phyloP scores from a whole-genome alignment of 2,329 filamentous ascomycete species.

The Pyrenochaeta sp. region DNA sequence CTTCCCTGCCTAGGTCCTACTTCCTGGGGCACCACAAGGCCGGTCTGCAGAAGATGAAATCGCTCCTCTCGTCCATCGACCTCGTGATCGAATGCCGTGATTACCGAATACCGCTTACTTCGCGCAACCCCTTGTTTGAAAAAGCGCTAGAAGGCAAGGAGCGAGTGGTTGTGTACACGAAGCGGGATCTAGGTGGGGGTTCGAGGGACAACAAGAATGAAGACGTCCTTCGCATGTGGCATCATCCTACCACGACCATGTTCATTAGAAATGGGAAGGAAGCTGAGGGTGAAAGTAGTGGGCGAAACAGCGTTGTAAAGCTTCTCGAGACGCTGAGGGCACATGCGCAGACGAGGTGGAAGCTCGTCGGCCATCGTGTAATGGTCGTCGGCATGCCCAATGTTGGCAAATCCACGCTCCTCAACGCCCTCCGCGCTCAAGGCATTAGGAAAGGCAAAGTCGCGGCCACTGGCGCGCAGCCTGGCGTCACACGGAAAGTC shows the following conservation, averaged over 20 bases:
- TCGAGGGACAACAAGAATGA: constrained; percentile 52
- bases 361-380: constrained; percentile 81
- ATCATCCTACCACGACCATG: constrained; percentile 60
- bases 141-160: constrained; percentile 74
- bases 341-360: constrained; percentile 61
- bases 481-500: constrained; percentile 89
- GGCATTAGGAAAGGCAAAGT: constrained; percentile 75
- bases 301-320: constrained; percentile 33
- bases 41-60: constrained; percentile 83
- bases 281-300: constrained; percentile 34
- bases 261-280: constrained; percentile 57
- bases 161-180: constrained; percentile 89
- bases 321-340: constrained; percentile 62
- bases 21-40: constrained; percentile 92
- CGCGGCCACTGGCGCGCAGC: constrained; percentile 83
- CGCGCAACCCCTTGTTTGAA: constrained; percentile 90
- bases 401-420: constrained; percentile 92
- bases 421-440: constrained; percentile 80
- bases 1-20: constrained; percentile 85
- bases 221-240: constrained; percentile 62
- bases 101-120: constrained; percentile 87
- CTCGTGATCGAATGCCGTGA: constrained; percentile 95
- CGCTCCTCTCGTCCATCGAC: constrained; percentile 79
- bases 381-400: constrained; percentile 98
- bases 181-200: constrained; percentile 67